Percentiles rank a stretch among this genome's conserved stretches.
Conservation (phyloP, 257 asterid genomes). For the Fraxinus cuspidata region DNA sequence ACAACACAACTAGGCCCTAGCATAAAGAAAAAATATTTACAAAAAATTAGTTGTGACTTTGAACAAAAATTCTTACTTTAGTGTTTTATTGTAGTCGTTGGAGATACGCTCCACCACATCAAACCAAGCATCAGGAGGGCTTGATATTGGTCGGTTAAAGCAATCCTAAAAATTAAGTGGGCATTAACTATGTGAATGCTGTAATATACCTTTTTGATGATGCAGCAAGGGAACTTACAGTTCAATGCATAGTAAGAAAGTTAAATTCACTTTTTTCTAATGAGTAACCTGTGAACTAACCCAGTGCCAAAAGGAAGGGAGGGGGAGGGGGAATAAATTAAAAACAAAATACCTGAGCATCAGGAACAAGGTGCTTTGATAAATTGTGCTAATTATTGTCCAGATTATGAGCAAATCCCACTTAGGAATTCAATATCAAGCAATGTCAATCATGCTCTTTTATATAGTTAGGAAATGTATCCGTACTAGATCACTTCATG, state of each 20-base stretch:
- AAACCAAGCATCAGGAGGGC: constrained; percentile 99
- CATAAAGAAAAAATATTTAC: background rate
- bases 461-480: background rate
- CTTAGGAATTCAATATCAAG: background rate
- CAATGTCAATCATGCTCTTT: background rate
- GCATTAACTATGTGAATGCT: constrained; percentile 14
- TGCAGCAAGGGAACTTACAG: background rate
- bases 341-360: background rate
- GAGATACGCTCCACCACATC: constrained; percentile 98
- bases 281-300: background rate
- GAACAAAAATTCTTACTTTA: constrained; percentile 52
- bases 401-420: background rate
- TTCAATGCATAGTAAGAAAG: background rate
- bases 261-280: background rate
- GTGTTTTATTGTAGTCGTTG: constrained; percentile 83
- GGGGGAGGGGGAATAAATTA: background rate
- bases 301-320: background rate
- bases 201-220: constrained; percentile 1
- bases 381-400: background rate
- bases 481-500: background rate
- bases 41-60: background rate
- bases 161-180: constrained; percentile 65
- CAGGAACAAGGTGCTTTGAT: background rate
- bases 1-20: background rate
- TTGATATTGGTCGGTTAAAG: constrained; percentile 94